Percentiles rank a stretch among this genome's conserved stretches.
Evolutionary conservation across 1,284 basidiomycete genomes (phyloP).

Genomic region (Xerocomus nothofagi): DNA sequence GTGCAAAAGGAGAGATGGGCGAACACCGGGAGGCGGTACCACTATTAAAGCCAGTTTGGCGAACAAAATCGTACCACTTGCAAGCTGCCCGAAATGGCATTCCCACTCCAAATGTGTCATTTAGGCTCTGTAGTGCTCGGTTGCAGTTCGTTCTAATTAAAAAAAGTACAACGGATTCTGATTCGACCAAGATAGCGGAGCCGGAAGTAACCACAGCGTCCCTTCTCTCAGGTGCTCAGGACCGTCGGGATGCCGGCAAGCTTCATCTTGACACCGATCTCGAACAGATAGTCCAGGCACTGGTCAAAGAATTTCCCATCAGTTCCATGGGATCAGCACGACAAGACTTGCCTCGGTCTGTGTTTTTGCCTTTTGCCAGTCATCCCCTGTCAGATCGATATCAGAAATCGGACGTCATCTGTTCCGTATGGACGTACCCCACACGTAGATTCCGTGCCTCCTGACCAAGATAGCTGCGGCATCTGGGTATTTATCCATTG

Average conservation of each 20-base stretch:
- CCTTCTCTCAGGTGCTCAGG: constrained; percentile 32
- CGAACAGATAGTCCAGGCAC: constrained; percentile 87
- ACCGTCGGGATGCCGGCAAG: constrained; percentile 54
- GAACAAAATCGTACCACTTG: constrained; percentile 27
- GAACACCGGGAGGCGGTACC: neutral
- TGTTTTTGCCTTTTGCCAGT: constrained; percentile 88
- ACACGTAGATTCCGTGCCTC: constrained; percentile 81
- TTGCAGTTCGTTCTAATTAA: neutral
- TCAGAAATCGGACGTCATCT: no score
- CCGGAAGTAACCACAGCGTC: neutral
- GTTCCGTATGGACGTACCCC: constrained; percentile 76
- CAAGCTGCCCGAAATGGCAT: constrained; percentile 16
- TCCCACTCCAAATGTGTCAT: neutral
- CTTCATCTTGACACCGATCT: constrained; percentile 81
- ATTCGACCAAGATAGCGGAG: no score
- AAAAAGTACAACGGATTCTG: no score
- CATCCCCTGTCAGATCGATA: constrained; percentile 45
- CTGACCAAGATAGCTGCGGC: constrained; percentile 80
- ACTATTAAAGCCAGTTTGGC: no score
- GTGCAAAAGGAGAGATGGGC: neutral
- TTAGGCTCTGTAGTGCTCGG: constrained; percentile 7
- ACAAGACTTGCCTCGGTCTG: constrained; percentile 65
- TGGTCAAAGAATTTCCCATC: constrained; percentile 28
- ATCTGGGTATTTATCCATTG: constrained; percentile 76
- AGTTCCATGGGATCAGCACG: neutral